Evolutionary conservation across 2,329 filamentous ascomycete species (phyloP).

Genomic region (Colletotrichum karsti): DNA sequence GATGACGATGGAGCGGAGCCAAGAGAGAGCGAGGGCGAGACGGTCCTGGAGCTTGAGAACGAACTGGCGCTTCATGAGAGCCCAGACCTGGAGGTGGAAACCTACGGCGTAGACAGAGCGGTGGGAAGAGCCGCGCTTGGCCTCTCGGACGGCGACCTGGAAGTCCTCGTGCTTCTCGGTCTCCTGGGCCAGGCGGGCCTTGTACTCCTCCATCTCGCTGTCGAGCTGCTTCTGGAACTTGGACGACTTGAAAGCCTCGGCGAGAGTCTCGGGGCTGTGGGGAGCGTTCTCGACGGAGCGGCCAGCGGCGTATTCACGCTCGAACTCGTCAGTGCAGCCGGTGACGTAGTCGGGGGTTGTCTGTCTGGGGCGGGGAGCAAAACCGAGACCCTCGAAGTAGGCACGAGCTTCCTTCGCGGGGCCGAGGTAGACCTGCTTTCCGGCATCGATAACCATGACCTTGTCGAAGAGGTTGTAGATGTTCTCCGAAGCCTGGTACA

Average conservation of each 20-base stretch:
- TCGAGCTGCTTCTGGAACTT: conserved; percentile 63
- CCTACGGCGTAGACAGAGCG: conserved; percentile 85
- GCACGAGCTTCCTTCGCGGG: conserved; percentile 70
- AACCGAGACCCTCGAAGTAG: conserved; percentile 83
- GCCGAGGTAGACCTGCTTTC: conserved; percentile 80
- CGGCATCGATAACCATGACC: conserved; percentile 81
- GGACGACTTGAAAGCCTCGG: conserved; percentile 75
- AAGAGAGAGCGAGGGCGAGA: conserved; percentile 78
- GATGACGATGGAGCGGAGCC: conserved; percentile 73
- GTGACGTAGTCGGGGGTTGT: conserved; percentile 86
- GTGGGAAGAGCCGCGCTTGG: conserved; percentile 79
- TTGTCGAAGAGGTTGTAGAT: conserved; percentile 86
- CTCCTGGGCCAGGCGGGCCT: conserved; percentile 68
- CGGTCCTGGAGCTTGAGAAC: conserved; percentile 87
- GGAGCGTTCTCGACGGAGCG: conserved; percentile 73
- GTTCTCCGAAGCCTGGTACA: conserved; percentile 87
- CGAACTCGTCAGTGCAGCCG: conserved; percentile 84
- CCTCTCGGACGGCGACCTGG: conserved; percentile 76
- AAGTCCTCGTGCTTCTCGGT: conserved; percentile 80
- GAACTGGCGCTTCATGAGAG: conserved; percentile 85
- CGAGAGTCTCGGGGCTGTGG: conserved; percentile 71
- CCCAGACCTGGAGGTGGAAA: conserved; percentile 85
- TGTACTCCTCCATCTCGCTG: conserved; percentile 75
- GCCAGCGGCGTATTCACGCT: conserved; percentile 78
- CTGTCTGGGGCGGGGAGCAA: conserved; percentile 77